Evolutionary conservation across 2,329 filamentous ascomycete genomes (phyloP).

Genomic region (Aspergillus sp.): DNA sequence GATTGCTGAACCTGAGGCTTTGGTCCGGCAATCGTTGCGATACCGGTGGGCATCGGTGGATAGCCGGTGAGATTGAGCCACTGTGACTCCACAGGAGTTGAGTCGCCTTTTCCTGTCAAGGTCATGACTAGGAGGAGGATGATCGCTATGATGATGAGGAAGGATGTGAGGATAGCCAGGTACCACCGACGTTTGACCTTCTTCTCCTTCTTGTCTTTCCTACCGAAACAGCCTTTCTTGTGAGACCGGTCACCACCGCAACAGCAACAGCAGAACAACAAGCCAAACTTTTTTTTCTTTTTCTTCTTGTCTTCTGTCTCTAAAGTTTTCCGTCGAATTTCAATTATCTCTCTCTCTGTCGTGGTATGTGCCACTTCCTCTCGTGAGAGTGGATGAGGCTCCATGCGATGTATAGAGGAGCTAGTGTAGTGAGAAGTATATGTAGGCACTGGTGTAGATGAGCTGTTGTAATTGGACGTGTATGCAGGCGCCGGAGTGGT

Average conservation of each 20-base stretch:
- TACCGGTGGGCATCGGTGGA: constrained; percentile 81
- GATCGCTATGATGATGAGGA: constrained; percentile 60
- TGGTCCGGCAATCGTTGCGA: constrained; percentile 75
- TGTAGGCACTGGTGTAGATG: constrained; percentile 35
- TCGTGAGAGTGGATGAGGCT: constrained; percentile 25
- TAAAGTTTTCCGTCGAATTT: constrained; percentile 58
- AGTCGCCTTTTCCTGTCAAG: constrained; percentile 51
- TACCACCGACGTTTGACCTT: constrained; percentile 65
- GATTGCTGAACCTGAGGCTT: constrained; percentile 65
- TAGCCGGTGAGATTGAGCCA: constrained; percentile 88
- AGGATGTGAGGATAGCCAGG: constrained; percentile 52
- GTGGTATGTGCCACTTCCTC: constrained; percentile 27
- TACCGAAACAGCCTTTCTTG: constrained; percentile 65
- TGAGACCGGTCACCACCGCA: constrained; percentile 62
- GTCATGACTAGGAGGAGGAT: constrained; percentile 60
- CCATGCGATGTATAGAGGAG: constrained; percentile 27
- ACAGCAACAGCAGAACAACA: constrained; percentile 60
- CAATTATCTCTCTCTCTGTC: constrained; percentile 36
- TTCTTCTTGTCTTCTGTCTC: constrained; percentile 67
- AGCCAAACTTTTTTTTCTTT: constrained; percentile 52
- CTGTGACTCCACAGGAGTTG: constrained; percentile 50
- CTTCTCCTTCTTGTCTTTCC: constrained; percentile 63
- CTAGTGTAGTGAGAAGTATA: constrained; percentile 33
- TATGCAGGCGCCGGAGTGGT: constrained; percentile 37
- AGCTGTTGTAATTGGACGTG: constrained; percentile 31